Percentiles rank a stretch among this genome's conserved stretches.
Conservation (phyloP, 768 basidiomycete species). For the Lactarius akahatsu region DNA sequence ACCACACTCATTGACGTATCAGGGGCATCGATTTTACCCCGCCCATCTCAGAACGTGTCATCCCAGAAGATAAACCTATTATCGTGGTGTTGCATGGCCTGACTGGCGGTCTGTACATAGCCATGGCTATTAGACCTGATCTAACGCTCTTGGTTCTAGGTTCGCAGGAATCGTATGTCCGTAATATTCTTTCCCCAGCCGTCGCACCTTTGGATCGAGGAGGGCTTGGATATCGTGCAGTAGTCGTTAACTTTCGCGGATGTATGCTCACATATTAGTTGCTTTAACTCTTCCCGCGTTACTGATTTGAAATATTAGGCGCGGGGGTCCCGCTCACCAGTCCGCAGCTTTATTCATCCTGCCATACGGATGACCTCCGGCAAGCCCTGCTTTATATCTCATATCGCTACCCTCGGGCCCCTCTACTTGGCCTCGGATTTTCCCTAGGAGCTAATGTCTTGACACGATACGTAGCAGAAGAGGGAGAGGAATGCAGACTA, state of each 20-base stretch:
- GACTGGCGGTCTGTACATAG: constrained; percentile 42
- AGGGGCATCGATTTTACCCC: constrained; percentile 72
- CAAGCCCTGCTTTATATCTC: constrained; percentile 76
- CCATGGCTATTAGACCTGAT: constrained; percentile 12
- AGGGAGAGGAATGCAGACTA: constrained; percentile 63
- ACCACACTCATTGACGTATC: constrained; percentile 11
- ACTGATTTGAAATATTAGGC: constrained; percentile 7
- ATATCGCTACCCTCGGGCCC: constrained; percentile 70
- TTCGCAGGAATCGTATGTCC: constrained; percentile 87
- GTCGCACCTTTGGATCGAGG: constrained; percentile 69
- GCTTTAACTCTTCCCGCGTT: constrained; percentile 1
- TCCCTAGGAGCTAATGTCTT: constrained; percentile 92
- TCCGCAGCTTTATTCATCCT: constrained; percentile 78
- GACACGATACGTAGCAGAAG: constrained; percentile 85
- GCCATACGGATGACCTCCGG: constrained; percentile 86
- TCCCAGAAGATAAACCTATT: constrained; percentile 47
- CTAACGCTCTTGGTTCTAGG: constrained; percentile 42
- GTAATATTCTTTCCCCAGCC: constrained; percentile 74
- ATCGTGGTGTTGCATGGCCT: constrained; percentile 55
- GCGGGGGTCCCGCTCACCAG: constrained; percentile 20
- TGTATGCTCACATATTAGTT: constrained; percentile 48
- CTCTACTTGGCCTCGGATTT: constrained; percentile 85
- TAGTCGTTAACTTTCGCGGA: constrained; percentile 91
- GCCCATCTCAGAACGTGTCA: constrained; percentile 31
- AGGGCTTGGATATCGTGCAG: constrained; percentile 88